A percentile compares a stretch with the other conserved stretches of the same genome.
Evolutionary conservation across 2,329 filamentous ascomycete genomes (phyloP).

Genomic region (Nemania diffusa): DNA sequence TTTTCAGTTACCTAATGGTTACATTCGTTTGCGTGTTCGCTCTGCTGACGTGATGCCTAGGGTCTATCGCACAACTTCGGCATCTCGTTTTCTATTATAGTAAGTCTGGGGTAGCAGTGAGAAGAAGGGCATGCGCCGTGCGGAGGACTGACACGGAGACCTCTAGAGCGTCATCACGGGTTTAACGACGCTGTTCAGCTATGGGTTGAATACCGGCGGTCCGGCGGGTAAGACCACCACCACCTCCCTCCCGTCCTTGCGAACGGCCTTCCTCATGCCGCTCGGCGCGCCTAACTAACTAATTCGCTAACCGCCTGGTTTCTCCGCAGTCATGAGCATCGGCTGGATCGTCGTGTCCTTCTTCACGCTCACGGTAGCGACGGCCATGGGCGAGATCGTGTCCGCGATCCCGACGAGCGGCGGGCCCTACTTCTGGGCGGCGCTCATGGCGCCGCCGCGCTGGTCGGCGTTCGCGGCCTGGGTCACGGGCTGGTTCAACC

Average conservation of each 20-base stretch:
- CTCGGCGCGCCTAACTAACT: not conserved
- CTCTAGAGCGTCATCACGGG: slow-evolving; percentile 67
- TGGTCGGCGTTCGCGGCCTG: slow-evolving; percentile 54
- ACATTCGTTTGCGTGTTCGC: not conserved
- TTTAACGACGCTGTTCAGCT: slow-evolving; percentile 67
- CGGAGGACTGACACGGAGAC: not conserved
- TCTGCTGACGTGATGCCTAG: slow-evolving; percentile 17
- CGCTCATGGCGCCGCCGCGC: slow-evolving; percentile 62
- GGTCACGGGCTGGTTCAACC: slow-evolving; percentile 57
- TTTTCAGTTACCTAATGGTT: too few species aligned
- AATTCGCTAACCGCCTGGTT: not conserved
- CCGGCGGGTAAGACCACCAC: slow-evolving; percentile 51
- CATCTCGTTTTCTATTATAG: slow-evolving; percentile 70
- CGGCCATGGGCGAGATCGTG: slow-evolving; percentile 68
- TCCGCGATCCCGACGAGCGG: slow-evolving; percentile 68
- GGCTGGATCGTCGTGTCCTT: slow-evolving; percentile 65
- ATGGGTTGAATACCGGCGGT: slow-evolving; percentile 65
- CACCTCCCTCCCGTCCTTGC: not conserved
- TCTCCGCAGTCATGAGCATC: slow-evolving; percentile 46
- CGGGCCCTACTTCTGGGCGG: slow-evolving; percentile 70
- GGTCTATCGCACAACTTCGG: slow-evolving; percentile 69
- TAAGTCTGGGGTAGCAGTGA: slow-evolving; percentile 49
- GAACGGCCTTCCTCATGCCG: not conserved
- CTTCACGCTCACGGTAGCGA: slow-evolving; percentile 65
- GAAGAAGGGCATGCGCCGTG: not conserved